phyloP scores from a whole-genome alignment of 1,284 basidiomycete genomes.

The Cutaneotrichosporon cutaneum region DNA sequence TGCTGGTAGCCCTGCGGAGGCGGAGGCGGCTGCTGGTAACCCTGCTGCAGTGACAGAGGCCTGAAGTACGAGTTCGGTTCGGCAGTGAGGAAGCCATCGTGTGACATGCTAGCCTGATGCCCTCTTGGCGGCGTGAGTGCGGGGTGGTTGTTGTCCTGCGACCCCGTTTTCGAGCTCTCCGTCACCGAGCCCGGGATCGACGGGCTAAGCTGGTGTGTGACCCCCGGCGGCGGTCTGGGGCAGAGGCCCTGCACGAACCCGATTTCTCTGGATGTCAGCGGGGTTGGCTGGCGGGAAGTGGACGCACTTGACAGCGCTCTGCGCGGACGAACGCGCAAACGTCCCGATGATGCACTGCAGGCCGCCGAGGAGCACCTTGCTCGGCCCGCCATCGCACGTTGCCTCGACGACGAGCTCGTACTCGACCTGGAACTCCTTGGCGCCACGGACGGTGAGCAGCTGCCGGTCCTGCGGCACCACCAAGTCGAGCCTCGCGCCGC shows the following conservation, averaged over 20 bases:
- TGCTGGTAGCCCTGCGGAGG: neutral
- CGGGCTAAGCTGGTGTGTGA: neutral
- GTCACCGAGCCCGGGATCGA: neutral
- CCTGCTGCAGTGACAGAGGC: conserved; percentile 6
- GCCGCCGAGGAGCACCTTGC: conserved; percentile 66
- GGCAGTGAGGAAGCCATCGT: neutral
- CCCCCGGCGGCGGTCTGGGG: conserved; percentile 21
- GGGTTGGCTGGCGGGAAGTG: too few relatives aligned
- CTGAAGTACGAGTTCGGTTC: conserved; percentile 1
- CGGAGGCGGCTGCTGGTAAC: neutral
- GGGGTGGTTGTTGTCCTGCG: neutral
- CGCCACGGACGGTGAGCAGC: conserved; percentile 70
- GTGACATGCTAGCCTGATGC: neutral
- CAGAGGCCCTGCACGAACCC: conserved; percentile 46
- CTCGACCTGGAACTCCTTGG: conserved; percentile 74
- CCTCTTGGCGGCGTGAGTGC: neutral
- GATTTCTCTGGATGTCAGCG: conserved; percentile 38
- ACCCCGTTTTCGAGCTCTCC: neutral
- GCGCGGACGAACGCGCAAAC: conserved; percentile 35
- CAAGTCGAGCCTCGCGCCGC: conserved; percentile 67
- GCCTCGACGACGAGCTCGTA: conserved; percentile 75
- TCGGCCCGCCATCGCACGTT: conserved; percentile 63
- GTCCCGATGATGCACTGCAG: conserved; percentile 56
- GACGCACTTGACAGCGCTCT: conserved; percentile 46
- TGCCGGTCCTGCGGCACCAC: conserved; percentile 67